Base-by-base conservation (phyloP, 164 flowering plant genomes). In the Stephania japonica region DNA sequence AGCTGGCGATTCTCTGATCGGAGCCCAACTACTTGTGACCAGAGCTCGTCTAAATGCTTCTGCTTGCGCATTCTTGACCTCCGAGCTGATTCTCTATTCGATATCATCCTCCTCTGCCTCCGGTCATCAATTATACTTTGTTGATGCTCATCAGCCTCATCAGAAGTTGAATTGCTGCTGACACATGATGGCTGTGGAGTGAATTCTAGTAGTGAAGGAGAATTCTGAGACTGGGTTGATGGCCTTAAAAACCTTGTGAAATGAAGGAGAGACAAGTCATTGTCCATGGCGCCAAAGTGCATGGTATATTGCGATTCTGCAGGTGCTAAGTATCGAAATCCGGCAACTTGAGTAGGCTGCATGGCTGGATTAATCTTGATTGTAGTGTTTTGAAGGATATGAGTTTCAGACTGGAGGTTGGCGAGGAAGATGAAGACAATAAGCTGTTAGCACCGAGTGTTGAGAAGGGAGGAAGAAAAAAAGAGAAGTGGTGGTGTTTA, bases 41-140 rank as follows among this genome's bases (percentile, higher is more conserved):
- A 88, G 7, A 94, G 94, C 85, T 94, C 98, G 73, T 91, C 91
- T 18, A 94, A 85, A 82, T 92, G 97, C 78, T 80, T 86, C 84
- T 94, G 97, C 87, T 94, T 92, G 47, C 98, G 81, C 97, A 92
- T 92, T 59, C 98, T 86, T 18, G 98, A 92, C 50, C 98, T 42
- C 16, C 98, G 85, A 7, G 98, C 98, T 1, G 98, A 94, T 78
- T 94, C 98, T 75, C 98, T 77, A 70, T 94, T 94, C 0, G 98
- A 94, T 78, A 94, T 88, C 97, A 92, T 94, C 76, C 98, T 85
- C 73, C 98, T 84, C 79, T 85, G 90, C 79, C 84, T 91, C 83
- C 97, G 81, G 85, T 94, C 98, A 26, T 87, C 90, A 69, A 88
- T 86, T 24, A 89, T 78, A 11, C 81, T 83, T 66, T 73, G 75